A percentile compares a stretch with the other conserved stretches of the same genome.
These are phyloP conservation scores for Solanum corneliomulleri DNA, from an alignment of 257 asterid species.

Conservation along the genomic window DNA sequence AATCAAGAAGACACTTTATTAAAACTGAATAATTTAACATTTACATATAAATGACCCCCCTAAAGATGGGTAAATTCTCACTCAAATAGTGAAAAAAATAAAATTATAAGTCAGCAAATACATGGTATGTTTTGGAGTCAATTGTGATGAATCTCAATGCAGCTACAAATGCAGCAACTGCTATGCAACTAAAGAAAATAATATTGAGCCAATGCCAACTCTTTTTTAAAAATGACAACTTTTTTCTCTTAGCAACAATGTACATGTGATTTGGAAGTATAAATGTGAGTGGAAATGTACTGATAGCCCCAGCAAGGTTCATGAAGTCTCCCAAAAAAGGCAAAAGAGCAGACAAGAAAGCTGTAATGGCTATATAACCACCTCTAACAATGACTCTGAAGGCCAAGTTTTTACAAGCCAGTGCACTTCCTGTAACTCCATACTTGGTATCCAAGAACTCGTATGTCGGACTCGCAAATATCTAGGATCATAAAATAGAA, in stretches of 20 bases:
- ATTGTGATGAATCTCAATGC: constrained; percentile 62
- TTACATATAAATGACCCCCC: background rate
- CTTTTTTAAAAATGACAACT: constrained; percentile 41
- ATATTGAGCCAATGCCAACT: constrained; percentile 93
- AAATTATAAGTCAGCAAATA: constrained; percentile 65
- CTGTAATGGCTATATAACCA: constrained; percentile 54
- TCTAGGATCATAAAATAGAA: constrained; percentile 25
- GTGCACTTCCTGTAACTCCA: constrained; percentile 56
- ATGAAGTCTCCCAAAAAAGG: constrained; percentile 96
- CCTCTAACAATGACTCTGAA: constrained; percentile 74
- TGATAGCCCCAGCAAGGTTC: constrained; percentile 92
- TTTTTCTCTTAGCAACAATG: constrained; percentile 47
- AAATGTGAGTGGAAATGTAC: constrained; percentile 92
- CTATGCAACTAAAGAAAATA: constrained; percentile 31
- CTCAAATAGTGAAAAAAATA: background rate
- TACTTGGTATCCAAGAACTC: constrained; percentile 77
- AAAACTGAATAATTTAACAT: background rate
- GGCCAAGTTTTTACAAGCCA: constrained; percentile 49
- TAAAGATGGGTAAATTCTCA: background rate
- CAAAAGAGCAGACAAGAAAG: constrained; percentile 67
- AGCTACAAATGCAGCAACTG: constrained; percentile 60
- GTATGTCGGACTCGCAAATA: constrained; percentile 92
- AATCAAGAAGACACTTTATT: background rate
- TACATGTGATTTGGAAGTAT: constrained; percentile 99
- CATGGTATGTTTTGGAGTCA: constrained; percentile 45